Conservation (phyloP, 768 basidiomycete species). For the Sutorius australiensis region DNA sequence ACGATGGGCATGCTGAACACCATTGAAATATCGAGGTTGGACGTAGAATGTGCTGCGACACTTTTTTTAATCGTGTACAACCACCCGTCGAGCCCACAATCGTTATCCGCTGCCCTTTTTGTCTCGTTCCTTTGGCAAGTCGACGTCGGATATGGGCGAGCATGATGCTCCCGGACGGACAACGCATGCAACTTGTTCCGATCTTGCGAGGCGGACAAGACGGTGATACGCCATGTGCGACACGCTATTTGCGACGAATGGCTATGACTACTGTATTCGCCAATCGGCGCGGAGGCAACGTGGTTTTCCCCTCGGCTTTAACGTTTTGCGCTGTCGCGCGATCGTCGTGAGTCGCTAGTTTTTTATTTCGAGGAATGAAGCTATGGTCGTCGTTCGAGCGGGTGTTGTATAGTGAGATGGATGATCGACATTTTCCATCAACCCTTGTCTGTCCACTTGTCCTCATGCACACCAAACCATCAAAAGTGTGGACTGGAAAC, state of each 20-base stretch:
- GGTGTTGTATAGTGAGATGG: background rate
- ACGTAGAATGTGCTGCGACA: conserved; percentile 11
- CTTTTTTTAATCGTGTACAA: conserved; percentile 11
- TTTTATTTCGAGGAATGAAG: background rate
- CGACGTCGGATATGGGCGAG: background rate
- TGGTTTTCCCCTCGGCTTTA: background rate
- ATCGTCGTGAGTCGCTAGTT: background rate
- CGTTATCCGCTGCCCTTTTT: background rate
- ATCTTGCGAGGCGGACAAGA: background rate
- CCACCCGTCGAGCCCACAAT: background rate
- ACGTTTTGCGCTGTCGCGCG: background rate
- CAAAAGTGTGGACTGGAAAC: too few species aligned
- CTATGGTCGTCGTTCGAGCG: background rate
- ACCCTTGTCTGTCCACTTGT: too few species aligned
- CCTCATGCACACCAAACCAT: too few species aligned
- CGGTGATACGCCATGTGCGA: background rate
- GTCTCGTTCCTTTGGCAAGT: background rate
- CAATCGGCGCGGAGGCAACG: background rate
- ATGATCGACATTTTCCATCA: background rate
- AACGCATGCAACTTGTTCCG: too few species aligned
- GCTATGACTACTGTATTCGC: too few species aligned
- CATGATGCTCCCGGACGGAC: too few species aligned
- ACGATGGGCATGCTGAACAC: conserved; percentile 35
- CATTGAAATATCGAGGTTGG: conserved; percentile 34
- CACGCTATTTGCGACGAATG: background rate